These are phyloP conservation scores for Iris macrosiphon DNA, from an alignment of 106 monocot genomes.

Conservation along the genomic window DNA sequence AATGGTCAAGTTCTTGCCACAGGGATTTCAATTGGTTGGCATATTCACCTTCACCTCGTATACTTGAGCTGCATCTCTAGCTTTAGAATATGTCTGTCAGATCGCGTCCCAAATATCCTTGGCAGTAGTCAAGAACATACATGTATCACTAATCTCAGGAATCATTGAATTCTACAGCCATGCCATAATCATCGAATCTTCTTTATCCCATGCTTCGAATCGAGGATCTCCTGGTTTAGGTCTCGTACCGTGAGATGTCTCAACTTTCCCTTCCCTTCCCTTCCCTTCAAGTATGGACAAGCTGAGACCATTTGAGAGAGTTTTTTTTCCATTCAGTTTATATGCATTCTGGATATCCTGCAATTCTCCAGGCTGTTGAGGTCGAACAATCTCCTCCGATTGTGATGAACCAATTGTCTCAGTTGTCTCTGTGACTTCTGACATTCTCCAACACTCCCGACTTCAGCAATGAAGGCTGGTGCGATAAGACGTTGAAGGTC, in stretches of 20 bases:
- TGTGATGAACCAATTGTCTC: background rate
- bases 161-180: constrained; percentile 2
- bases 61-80: background rate
- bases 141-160: background rate
- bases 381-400: background rate
- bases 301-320: too few relatives aligned
- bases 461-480: background rate
- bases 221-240: background rate
- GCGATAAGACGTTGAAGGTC: too few relatives aligned
- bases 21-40: too few relatives aligned
- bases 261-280: too few relatives aligned
- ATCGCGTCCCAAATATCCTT: background rate
- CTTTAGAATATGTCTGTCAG: background rate
- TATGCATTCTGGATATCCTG: background rate
- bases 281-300: too few relatives aligned
- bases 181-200: background rate
- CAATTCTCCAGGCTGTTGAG: background rate
- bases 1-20: too few relatives aligned
- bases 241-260: background rate
- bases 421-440: background rate
- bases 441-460: background rate
- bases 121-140: background rate
- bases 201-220: background rate
- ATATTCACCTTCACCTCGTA: background rate
- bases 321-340: background rate